phyloP scores from a whole-genome alignment of 2,329 filamentous ascomycete species.

The Polytolypa hystricis region DNA sequence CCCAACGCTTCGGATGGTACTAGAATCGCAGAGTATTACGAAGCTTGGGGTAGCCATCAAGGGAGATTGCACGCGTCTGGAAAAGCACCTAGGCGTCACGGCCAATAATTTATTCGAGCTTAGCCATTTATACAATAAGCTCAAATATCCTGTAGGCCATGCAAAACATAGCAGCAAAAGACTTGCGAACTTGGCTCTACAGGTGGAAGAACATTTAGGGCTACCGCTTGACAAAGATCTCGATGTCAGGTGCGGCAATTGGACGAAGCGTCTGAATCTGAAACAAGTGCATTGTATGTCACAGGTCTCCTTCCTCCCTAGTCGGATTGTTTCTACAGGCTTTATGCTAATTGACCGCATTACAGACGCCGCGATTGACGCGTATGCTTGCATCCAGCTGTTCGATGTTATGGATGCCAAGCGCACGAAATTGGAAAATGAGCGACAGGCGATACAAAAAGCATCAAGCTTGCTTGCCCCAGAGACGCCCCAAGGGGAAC shows the following conservation, averaged over 20 bases:
- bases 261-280: conserved; percentile 52
- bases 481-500: no score
- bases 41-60: conserved; percentile 71
- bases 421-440: conserved; percentile 6
- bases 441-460: no score
- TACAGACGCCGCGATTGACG: conserved; percentile 66
- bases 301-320: no score
- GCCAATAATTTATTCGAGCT: conserved; percentile 64
- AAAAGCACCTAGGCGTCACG: conserved; percentile 53
- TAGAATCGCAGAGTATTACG: conserved; percentile 57
- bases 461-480: no score
- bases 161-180: conserved; percentile 52
- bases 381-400: conserved; percentile 66
- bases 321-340: conserved; percentile 18
- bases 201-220: conserved; percentile 59
- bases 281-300: conserved; percentile 60
- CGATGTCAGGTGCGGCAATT: conserved; percentile 61
- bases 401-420: conserved; percentile 61
- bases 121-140: conserved; percentile 67
- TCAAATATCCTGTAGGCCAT: conserved; percentile 52
- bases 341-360: no score
- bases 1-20: conserved; percentile 57
- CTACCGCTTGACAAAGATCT: conserved; percentile 65
- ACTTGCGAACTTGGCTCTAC: conserved; percentile 54
- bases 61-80: conserved; percentile 58